Evolutionary conservation across 2,329 filamentous ascomycete genomes (phyloP).

Genomic region (Sclerotinia glacialis): DNA sequence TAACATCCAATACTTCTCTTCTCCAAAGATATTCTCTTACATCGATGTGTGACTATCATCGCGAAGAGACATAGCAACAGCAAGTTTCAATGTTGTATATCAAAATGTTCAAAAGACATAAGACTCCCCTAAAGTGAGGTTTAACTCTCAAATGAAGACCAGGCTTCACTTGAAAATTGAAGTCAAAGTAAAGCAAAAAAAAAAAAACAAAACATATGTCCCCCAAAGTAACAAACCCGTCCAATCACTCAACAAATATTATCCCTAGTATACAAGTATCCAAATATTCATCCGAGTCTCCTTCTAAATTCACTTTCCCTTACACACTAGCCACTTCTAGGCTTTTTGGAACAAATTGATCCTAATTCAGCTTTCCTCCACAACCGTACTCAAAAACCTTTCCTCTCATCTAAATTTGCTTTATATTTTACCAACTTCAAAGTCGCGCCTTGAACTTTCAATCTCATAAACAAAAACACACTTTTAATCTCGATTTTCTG

Average conservation of each 20-base stretch:
- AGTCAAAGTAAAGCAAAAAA: not conserved
- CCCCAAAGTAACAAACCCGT: not conserved
- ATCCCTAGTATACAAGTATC: too few species aligned
- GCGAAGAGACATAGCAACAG: too few species aligned
- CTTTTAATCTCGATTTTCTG: not conserved
- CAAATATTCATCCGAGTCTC: not conserved
- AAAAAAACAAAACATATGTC: too few species aligned
- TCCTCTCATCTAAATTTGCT: not conserved
- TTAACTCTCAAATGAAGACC: not conserved
- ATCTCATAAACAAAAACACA: not conserved
- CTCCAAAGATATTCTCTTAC: not conserved
- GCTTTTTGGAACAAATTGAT: fast-evolving
- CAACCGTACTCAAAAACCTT: fast-evolving
- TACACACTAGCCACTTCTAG: not conserved
- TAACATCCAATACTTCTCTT: not conserved
- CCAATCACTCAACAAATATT: not conserved
- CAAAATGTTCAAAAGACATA: not conserved
- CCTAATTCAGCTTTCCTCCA: too few species aligned
- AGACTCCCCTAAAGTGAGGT: not conserved
- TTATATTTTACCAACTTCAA: too few species aligned
- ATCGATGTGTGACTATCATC: not conserved
- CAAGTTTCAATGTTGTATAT: too few species aligned
- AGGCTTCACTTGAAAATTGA: not conserved
- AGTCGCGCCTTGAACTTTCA: not conserved
- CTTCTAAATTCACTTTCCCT: not conserved